Conservation (phyloP, 2,329 filamentous ascomycete genomes). For the Cercospora brassicicola region DNA sequence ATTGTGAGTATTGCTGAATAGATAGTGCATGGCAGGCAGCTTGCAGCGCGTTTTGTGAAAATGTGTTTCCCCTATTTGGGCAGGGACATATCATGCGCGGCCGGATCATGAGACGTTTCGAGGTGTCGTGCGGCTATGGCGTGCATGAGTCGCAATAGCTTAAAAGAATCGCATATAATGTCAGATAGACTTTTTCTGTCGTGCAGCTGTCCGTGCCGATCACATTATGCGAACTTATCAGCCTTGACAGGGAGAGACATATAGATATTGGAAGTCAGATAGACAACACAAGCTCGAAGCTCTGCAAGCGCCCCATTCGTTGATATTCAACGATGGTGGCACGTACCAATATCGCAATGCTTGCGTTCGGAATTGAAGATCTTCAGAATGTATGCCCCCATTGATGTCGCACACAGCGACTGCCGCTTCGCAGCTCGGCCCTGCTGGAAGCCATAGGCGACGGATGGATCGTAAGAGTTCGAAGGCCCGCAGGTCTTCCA, state of each 20-base stretch:
- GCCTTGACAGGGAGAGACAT: background rate
- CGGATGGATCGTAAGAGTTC: background rate
- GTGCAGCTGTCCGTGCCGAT: background rate
- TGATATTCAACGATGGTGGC: background rate
- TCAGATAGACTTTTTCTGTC: slow-evolving; percentile 1
- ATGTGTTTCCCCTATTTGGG: background rate
- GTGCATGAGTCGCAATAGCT: background rate
- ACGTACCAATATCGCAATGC: background rate
- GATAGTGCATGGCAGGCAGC: background rate
- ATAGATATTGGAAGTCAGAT: background rate
- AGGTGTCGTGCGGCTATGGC: background rate
- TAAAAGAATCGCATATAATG: background rate
- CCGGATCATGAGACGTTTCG: background rate
- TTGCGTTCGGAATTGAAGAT: background rate
- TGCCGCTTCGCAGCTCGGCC: background rate
- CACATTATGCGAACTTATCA: background rate
- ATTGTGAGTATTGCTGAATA: background rate
- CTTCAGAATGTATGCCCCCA: background rate
- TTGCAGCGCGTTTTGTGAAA: background rate
- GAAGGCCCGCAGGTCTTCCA: background rate
- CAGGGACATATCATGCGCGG: slow-evolving; percentile 1
- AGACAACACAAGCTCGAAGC: background rate
- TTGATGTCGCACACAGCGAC: background rate
- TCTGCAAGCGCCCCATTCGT: background rate
- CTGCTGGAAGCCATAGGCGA: background rate